These are phyloP conservation scores for Iberis pinnata DNA, from an alignment of 345 rosid genomes.

Conservation along the genomic window DNA sequence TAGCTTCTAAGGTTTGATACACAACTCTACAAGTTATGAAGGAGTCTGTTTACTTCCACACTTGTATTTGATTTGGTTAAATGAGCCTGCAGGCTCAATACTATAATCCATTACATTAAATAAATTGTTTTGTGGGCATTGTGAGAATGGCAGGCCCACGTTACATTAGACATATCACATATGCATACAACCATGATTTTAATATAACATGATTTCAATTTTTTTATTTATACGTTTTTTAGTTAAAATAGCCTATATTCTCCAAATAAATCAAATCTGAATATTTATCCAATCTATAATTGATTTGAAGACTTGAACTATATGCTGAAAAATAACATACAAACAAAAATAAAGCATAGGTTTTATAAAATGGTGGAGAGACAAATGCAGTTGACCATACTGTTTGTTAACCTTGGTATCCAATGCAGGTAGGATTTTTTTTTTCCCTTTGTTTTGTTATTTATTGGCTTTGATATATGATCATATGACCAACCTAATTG, in stretches of 20 bases:
- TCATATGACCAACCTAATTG: conserved; percentile 15
- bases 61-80: neutral
- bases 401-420: conserved; percentile 31
- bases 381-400: conserved; percentile 27
- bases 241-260: neutral
- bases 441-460: neutral
- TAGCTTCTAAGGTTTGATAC: too few species aligned
- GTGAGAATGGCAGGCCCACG: neutral
- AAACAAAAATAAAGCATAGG: conserved; percentile 2
- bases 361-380: conserved; percentile 12
- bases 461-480: neutral
- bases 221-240: too few species aligned
- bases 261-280: neutral
- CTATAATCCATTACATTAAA: too few species aligned
- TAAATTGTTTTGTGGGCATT: neutral
- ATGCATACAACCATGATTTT: too few species aligned
- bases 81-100: conserved; percentile 11
- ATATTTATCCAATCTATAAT: neutral
- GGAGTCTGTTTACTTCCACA: neutral
- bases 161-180: neutral
- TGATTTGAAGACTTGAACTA: conserved; percentile 8
- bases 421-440: conserved; percentile 21
- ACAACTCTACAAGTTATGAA: conserved; percentile 1
- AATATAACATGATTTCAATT: too few species aligned
- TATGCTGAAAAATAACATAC: neutral